Base-by-base conservation (phyloP, 2,329 filamentous ascomycete genomes). In the Calonectria multiphialidica region DNA sequence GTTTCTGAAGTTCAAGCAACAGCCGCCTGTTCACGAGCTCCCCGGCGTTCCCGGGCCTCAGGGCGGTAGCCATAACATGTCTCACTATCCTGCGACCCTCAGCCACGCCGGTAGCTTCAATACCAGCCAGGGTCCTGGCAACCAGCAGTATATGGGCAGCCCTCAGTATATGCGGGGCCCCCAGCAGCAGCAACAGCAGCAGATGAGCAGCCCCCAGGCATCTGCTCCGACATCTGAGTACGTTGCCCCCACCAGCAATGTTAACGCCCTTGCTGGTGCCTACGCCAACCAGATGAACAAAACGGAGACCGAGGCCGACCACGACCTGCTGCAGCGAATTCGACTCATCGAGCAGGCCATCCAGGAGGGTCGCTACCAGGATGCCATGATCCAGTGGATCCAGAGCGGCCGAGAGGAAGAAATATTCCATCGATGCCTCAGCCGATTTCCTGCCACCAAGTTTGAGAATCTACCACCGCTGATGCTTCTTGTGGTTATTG, bases 381-480 rank as follows among this genome's bases (percentile, higher is more conserved):
- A 90, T 66, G 92, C 90, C 49, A 88, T 92, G 80, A 88, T 93
- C 69, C 89, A 89, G 72, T 93, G 92, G 92, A 88, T 93, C 68
- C 92, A 94, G 82, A 89, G 88, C 75, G 88, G 88, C 18, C 87
- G 89, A 40, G 89, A 92, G 80, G 88, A 91, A 71, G 89, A 92
- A 72, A 88, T 93, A 64, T 94, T 93, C 81, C 86, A 88, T 37
- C 82, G 82, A 37, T 84, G 84, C 72, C 77, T 86, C 13, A 82
- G 82, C 72, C 79, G 81, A 5, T 84, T 84, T 67, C 81, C 82
- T 5, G 81, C 84, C 0, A 74, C 75, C 74, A 85, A 85, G 73
- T 86, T 93, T 71, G 87, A 87, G 69, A 87, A 87, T 37, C 81
- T 93, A 63, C 90, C 90, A 59, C 89, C 91, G 21, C 85, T 93